Base-by-base conservation (phyloP, 768 basidiomycete genomes). In the Auriscalpium vulgare region DNA sequence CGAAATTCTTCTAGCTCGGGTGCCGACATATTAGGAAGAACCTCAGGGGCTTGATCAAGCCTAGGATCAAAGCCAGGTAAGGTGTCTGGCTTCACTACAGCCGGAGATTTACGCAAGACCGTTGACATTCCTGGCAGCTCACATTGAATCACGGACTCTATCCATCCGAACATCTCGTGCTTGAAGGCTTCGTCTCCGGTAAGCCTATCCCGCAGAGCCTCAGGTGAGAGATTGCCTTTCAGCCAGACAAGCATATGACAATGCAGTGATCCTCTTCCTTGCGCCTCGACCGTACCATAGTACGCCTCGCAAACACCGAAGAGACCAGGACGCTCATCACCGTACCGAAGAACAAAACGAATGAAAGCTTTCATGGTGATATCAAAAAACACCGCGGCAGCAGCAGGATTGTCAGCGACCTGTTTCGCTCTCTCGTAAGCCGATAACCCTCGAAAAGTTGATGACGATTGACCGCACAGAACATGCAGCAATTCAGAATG, bases 401-500 rank as follows among this genome's bases (percentile, higher is more conserved):
- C 56, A 8, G 58, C 54, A 1, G 78, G 77, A 62, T 79, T 74
- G 51, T 65, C 56, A 0, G 78, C 76, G 3, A 78, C 50, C 23
- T 29, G 23, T 29, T 29, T 29, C 5, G 71, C 37, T 44, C 76
- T 74, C n/a, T 74, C 62, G 46, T 55, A 59, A 45, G 65, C 60
- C 0, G 62, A 53, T 0, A 66, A 10, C 0, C 73, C 44, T 9
- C 68, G 54, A 38, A 75, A 71, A 10, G 76, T 47, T 53, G 76
- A 66, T 8, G 74, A 71, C 0, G 75, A 67, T 2, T 23, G 34
- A 1, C 77, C 75, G 0, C 67, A 66, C 0, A 78, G 47, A 50
- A 78, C 69, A 37, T 70, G 68, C 1, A 80, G 67, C 2, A 79
- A 2, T 1, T 75, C 76, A 61, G 73, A 75, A 40, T 74, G 68